Percentiles rank a stretch among this genome's conserved stretches.
These are phyloP conservation scores for Euphorbia peplus DNA, from an alignment of 345 rosid species.

Conservation along the genomic window DNA sequence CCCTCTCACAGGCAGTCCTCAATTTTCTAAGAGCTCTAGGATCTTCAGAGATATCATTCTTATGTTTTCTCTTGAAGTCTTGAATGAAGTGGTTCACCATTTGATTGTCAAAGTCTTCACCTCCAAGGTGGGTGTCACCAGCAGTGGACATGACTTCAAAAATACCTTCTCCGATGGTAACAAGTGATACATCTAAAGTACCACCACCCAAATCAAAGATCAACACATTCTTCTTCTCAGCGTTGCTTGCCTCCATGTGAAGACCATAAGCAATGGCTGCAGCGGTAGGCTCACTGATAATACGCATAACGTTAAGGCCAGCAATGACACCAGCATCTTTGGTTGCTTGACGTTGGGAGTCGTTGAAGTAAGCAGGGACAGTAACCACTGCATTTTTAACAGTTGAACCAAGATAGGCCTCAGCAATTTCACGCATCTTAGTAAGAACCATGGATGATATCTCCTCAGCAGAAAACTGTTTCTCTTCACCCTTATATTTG, in stretches of 20 bases:
- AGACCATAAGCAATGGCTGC: conserved; percentile 18
- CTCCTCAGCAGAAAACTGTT: too few relatives aligned
- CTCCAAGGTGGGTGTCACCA: conserved; percentile 17
- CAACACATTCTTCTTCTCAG: conserved; percentile 16
- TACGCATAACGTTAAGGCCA: conserved; percentile 7
- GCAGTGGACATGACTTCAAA: conserved; percentile 18
- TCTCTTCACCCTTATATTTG: too few relatives aligned
- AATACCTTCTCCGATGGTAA: conserved; percentile 11
- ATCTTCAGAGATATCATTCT: conserved; percentile 16
- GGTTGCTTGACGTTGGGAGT: not conserved
- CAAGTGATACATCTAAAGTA: conserved; percentile 12
- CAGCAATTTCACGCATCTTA: conserved; percentile 1
- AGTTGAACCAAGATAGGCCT: not conserved
- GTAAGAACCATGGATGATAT: too few relatives aligned
- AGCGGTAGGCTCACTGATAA: conserved; percentile 19
- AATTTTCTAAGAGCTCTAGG: conserved; percentile 25
- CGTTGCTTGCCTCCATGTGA: conserved; percentile 7
- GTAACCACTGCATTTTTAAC: not conserved
- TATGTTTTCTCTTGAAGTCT: conserved; percentile 16
- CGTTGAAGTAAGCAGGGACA: not conserved
- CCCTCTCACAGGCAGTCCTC: conserved; percentile 28
- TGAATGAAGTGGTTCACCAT: conserved; percentile 25
- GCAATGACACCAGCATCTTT: conserved; percentile 1
- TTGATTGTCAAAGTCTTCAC: conserved; percentile 18
- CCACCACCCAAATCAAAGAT: conserved; percentile 20